phyloP scores from a whole-genome alignment of 192 early-diverging fungal species.

The Coemansia sp. region DNA sequence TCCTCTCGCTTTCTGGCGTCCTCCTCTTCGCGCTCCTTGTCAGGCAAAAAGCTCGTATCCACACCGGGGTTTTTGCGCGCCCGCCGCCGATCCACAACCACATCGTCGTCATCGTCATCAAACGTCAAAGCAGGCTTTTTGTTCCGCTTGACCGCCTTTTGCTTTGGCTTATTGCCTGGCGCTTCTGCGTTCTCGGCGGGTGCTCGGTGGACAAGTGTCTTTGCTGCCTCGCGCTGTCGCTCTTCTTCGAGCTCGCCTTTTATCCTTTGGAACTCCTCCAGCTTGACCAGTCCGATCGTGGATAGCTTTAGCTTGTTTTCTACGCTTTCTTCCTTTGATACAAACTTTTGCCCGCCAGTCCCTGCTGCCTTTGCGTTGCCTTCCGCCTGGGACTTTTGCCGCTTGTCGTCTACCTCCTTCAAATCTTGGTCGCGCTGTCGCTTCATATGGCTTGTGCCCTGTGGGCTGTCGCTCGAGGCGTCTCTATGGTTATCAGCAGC shows the following conservation, averaged over 20 bases:
- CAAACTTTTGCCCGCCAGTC: conserved; percentile 74
- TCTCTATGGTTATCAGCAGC: not conserved
- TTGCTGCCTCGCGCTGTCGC: conserved; percentile 68
- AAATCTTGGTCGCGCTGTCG: conserved; percentile 1
- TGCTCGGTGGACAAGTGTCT: conserved; percentile 46
- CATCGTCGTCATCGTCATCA: conserved; percentile 60
- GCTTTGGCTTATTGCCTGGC: not conserved
- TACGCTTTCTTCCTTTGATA: conserved; percentile 68
- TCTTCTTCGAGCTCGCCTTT: conserved; percentile 79
- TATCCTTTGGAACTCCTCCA: conserved; percentile 89
- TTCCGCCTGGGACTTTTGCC: not conserved
- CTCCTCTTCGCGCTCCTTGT: conserved; percentile 78
- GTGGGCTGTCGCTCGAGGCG: not conserved
- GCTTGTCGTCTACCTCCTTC: not conserved
- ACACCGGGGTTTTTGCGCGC: conserved; percentile 82
- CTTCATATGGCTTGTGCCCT: not conserved
- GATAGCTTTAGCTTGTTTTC: conserved; percentile 84
- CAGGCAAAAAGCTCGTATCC: conserved; percentile 91
- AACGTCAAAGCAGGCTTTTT: conserved; percentile 72
- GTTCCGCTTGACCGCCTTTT: conserved; percentile 21
- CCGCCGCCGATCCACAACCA: conserved; percentile 23
- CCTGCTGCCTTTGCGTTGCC: conserved; percentile 55
- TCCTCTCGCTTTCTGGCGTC: conserved; percentile 72
- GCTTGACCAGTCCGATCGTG: conserved; percentile 83
- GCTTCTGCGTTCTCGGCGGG: not conserved